A percentile compares a stretch with the other conserved stretches of the same genome.
Evolutionary conservation across 192 early-diverging fungal species (phyloP).

Genomic region (Umbelopsis isabellina): DNA sequence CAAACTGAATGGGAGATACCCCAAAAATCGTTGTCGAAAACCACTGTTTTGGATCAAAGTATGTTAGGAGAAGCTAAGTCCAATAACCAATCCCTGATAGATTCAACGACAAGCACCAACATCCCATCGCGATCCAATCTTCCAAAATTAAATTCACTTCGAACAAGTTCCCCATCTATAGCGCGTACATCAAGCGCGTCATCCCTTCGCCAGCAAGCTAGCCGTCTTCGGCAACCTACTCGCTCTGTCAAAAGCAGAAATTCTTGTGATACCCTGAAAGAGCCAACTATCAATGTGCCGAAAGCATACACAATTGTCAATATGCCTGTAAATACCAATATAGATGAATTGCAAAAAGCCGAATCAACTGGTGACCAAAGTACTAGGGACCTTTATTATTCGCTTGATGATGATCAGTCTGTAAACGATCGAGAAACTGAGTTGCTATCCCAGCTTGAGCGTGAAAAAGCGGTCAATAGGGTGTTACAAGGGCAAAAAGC

Average conservation of each 20-base stretch:
- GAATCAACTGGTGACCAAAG: background rate
- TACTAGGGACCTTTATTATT: background rate
- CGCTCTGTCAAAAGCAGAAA: background rate
- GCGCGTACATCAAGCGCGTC: background rate
- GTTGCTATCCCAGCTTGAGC: background rate
- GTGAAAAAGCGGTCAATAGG: constrained; percentile 17
- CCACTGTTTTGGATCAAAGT: no score
- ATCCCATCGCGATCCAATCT: background rate
- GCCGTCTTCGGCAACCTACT: constrained; percentile 1
- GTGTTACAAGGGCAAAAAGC: constrained; percentile 40
- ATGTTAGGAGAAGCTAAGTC: no score
- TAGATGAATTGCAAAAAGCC: background rate
- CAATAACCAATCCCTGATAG: background rate
- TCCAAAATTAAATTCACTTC: background rate
- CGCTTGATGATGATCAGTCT: background rate
- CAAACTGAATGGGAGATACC: no score
- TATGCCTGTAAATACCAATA: background rate
- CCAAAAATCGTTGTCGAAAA: no score
- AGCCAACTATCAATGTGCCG: background rate
- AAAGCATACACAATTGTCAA: background rate
- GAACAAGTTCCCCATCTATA: background rate
- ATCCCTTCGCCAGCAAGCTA: constrained; percentile 1
- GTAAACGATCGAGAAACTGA: background rate
- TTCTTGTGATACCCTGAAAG: constrained; percentile 15
- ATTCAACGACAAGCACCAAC: background rate